Conservation (phyloP, 116 monocot genomes). For the Iris pallida region DNA sequence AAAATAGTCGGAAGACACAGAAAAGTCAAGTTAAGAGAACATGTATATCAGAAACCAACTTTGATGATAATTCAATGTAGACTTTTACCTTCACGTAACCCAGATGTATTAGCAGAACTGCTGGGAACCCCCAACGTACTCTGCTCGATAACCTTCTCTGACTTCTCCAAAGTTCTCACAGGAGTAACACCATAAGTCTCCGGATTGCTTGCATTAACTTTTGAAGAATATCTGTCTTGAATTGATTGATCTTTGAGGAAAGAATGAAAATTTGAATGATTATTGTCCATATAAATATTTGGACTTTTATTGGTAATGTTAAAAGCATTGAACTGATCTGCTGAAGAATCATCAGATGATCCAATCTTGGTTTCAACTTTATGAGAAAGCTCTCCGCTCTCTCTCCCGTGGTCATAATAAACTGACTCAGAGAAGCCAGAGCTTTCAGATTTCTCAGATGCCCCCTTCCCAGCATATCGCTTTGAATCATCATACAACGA, state of each 20-base stretch:
- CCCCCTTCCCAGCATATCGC: slow-evolving; percentile 11
- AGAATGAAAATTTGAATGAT: slow-evolving; percentile 4
- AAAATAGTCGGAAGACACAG: slow-evolving; percentile 6
- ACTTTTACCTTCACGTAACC: slow-evolving; percentile 22
- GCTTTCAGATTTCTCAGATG: slow-evolving; percentile 19
- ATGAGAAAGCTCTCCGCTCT: slow-evolving; percentile 20
- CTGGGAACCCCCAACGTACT: slow-evolving; percentile 15
- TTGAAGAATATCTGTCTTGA: slow-evolving; percentile 18
- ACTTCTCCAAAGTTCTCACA: slow-evolving; percentile 13
- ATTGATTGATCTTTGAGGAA: neutral
- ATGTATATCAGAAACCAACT: neutral
- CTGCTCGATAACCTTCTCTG: slow-evolving; percentile 12
- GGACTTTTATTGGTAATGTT: slow-evolving; percentile 8
- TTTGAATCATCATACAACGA: neutral
- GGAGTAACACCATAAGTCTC: slow-evolving; percentile 8
- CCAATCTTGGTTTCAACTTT: slow-evolving; percentile 11
- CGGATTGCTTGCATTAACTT: neutral
- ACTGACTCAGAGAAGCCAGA: slow-evolving; percentile 22
- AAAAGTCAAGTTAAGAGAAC: slow-evolving; percentile 4
- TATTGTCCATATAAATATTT: slow-evolving; percentile 13
- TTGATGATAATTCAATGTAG: neutral
- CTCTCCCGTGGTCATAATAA: slow-evolving; percentile 34
- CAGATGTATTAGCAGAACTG: slow-evolving; percentile 12
- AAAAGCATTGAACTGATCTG: slow-evolving; percentile 8
- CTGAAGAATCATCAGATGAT: neutral